A percentile compares a stretch with the other conserved stretches of the same genome.
These are phyloP conservation scores for Neolentinus lepideus DNA, from an alignment of 1,284 basidiomycete genomes.

Conservation along the genomic window DNA sequence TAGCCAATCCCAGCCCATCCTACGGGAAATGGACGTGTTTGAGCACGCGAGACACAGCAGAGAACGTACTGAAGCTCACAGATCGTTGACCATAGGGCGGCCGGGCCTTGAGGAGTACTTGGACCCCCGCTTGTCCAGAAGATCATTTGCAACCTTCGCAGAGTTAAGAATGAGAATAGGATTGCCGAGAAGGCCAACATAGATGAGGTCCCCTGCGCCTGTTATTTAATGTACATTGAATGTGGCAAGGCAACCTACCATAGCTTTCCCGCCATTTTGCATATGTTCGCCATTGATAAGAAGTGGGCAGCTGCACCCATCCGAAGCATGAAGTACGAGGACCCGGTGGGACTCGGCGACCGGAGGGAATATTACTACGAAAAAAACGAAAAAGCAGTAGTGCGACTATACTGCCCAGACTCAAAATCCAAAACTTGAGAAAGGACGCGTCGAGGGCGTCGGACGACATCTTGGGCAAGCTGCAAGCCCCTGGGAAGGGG, in stretches of 20 bases:
- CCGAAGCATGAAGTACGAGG: background rate
- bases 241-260: background rate
- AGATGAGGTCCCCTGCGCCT: constrained; percentile 36
- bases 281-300: background rate
- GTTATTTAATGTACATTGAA: background rate
- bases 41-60: background rate
- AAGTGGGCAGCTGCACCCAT: background rate
- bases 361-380: background rate
- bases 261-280: constrained; percentile 1
- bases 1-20: constrained; percentile 43
- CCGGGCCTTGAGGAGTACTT: constrained; percentile 37
- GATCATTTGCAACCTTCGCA: constrained; percentile 28
- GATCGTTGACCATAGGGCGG: constrained; percentile 37
- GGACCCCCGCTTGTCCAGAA: constrained; percentile 35
- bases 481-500: background rate
- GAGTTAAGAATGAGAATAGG: constrained; percentile 41
- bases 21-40: constrained; percentile 11
- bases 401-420: background rate
- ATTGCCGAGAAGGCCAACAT: constrained; percentile 38
- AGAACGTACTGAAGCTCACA: constrained; percentile 22
- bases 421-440: background rate
- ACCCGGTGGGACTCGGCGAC: background rate
- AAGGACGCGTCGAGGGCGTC: background rate
- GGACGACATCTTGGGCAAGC: background rate
- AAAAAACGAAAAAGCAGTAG: background rate